A percentile compares a stretch with the other conserved stretches of the same genome.
phyloP scores from a whole-genome alignment of 177 flowering plant species.

The Telopea speciosissima region DNA sequence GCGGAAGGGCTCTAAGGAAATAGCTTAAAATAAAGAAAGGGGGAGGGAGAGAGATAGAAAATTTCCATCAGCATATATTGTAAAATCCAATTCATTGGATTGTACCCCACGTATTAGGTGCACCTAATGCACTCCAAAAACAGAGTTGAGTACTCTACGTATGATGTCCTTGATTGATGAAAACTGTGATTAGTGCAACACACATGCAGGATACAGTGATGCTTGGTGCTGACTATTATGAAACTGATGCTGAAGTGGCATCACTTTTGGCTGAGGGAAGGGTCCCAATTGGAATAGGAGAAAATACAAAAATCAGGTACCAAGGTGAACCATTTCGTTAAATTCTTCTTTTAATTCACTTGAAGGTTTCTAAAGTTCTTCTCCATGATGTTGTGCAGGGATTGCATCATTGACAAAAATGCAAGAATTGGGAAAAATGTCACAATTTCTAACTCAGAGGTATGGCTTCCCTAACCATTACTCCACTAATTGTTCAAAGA shows the following conservation, averaged over 20 bases:
- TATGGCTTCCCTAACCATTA: constrained; percentile 13
- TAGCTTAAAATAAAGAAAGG: neutral
- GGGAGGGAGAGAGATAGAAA: no score
- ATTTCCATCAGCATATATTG: no score
- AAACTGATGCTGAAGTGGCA: constrained; percentile 67
- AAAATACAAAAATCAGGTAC: constrained; percentile 80
- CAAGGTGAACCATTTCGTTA: neutral
- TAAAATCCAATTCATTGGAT: neutral
- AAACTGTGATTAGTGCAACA: constrained; percentile 20
- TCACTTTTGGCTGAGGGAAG: constrained; percentile 68
- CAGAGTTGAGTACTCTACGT: neutral
- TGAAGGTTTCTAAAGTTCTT: constrained; percentile 6
- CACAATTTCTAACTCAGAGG: constrained; percentile 79
- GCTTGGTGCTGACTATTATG: constrained; percentile 95
- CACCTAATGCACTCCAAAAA: no score
- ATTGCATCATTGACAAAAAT: constrained; percentile 92
- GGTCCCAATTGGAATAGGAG: constrained; percentile 92
- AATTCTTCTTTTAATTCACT: neutral
- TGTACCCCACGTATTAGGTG: neutral
- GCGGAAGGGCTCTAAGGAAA: neutral
- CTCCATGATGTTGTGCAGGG: constrained; percentile 32
- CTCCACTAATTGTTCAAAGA: neutral
- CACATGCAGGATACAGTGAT: constrained; percentile 79
- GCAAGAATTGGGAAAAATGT: constrained; percentile 91
- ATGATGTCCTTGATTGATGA: neutral